Conservation (phyloP, 1,139 yeast species). For the Taphrina confusa region DNA sequence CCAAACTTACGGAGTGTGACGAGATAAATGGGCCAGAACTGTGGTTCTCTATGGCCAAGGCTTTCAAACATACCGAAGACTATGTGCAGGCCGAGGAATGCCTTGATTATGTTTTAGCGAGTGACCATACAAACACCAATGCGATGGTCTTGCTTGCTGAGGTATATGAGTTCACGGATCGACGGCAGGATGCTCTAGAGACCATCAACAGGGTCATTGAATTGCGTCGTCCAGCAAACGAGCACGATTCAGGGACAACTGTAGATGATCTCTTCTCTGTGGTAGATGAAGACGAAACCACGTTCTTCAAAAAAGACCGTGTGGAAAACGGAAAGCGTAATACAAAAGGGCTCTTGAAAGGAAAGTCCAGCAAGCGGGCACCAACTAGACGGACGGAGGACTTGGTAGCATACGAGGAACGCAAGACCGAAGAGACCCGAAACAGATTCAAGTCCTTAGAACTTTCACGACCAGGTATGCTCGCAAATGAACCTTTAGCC, state of each 20-base stretch:
- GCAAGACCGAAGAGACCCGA: conserved; percentile 31
- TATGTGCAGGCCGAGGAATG: conserved; percentile 68
- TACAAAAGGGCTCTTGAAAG: background rate
- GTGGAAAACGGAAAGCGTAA: background rate
- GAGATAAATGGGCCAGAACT: conserved; percentile 52
- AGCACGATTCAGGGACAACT: conserved; percentile 21
- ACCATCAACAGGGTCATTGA: conserved; percentile 55
- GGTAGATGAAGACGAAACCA: conserved; percentile 12
- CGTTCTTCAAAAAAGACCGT: background rate
- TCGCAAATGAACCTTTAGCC: conserved; percentile 61
- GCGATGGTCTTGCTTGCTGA: conserved; percentile 79
- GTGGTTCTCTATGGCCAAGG: conserved; percentile 68
- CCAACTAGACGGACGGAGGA: conserved; percentile 6
- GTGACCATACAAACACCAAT: conserved; percentile 67
- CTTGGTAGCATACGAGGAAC: conserved; percentile 30
- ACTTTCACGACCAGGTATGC: conserved; percentile 59
- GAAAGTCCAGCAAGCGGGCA: conserved; percentile 9
- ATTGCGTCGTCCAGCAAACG: conserved; percentile 34
- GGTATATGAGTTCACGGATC: conserved; percentile 66
- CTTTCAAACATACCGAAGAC: conserved; percentile 72
- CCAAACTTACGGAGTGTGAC: conserved; percentile 54
- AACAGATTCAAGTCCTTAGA: conserved; percentile 52
- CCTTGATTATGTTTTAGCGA: conserved; percentile 58
- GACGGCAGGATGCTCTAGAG: conserved; percentile 60
- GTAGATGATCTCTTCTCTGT: conserved; percentile 1